Conservation (phyloP, 331 rosid species). For the Dryas integrifolia region DNA sequence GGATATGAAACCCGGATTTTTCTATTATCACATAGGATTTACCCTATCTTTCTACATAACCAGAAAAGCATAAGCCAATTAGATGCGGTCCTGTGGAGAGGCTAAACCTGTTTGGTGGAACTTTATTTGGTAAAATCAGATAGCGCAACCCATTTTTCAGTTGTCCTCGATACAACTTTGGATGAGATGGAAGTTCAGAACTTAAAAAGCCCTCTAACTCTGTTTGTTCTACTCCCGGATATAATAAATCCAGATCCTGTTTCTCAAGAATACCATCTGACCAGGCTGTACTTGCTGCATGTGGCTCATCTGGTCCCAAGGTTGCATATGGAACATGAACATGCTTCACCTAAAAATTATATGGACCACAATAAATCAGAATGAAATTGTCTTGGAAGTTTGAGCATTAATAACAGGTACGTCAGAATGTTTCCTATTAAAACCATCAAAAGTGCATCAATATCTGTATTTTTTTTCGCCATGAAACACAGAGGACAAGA, state of each 20-base stretch:
- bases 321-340: conserved; percentile 56
- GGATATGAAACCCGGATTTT: conserved; percentile 2
- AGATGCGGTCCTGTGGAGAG: neutral
- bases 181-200: conserved; percentile 80
- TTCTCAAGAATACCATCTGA: conserved; percentile 73
- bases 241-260: conserved; percentile 51
- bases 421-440: neutral
- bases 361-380: conserved; percentile 14
- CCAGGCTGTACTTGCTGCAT: conserved; percentile 84
- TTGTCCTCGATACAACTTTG: conserved; percentile 79
- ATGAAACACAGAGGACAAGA: too few relatives aligned
- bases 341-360: conserved; percentile 39
- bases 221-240: conserved; percentile 46
- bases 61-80: conserved; percentile 9
- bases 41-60: neutral
- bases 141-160: conserved; percentile 83
- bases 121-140: conserved; percentile 84
- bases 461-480: neutral
- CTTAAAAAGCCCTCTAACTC: conserved; percentile 59
- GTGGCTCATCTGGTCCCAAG: conserved; percentile 96
- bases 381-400: conserved; percentile 5
- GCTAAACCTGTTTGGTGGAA: conserved; percentile 78
- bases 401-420: neutral
- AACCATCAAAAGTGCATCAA: neutral
- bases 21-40: neutral